Base-by-base conservation (phyloP, 257 asterid species). In the Solanum sitiens region DNA sequence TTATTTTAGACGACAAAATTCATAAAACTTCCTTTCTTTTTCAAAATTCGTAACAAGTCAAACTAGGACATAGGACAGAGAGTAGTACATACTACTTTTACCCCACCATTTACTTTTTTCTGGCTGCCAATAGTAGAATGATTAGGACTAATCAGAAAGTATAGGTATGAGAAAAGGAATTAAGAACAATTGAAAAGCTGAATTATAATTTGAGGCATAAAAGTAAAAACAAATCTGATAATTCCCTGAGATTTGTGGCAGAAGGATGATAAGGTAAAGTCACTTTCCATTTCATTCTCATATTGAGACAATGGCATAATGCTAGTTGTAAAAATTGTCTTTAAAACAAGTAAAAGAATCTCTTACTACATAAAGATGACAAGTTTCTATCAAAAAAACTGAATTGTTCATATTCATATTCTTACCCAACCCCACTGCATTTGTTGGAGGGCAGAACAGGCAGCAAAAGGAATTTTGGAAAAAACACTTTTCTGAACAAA, bases 281-380 rank as follows among this genome's bases (percentile, higher is more conserved):
- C 92, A 86, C 90, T 90, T 80, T 90, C 91, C 74, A 40, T 71
- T 47, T 86, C 89, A 90, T 88, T 90, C 87, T 90, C 89, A 61
- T 59, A 61, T 87, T 80, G 84, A 89, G 93, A 84, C 93, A 89
- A 76, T 30, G 65, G 87, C 91, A 84, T 87, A 86, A 35, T 88
- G 63, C 79, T 76, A 68, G 77, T 86, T 44, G 71, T 82, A 87
- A 71, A 33, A 86, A 68, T 87, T 87, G 89, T 76, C 83, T 76
- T 82, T 84, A 59, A 35, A 37, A 74, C 82, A 85, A 85, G 79
- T 53, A 86, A 56, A 44, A 87, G 74, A 85, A 59, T 59, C 79
- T 84, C 84, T 37, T 37, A 14, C 18, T 37, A 74, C 3, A 74
- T 72, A 90, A 63, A 84, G 89, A 61, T 79, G 73, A 45, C 33